Evolutionary conservation across 2,329 filamentous ascomycete genomes (phyloP).

Genomic region (Talaromyces sp.): DNA sequence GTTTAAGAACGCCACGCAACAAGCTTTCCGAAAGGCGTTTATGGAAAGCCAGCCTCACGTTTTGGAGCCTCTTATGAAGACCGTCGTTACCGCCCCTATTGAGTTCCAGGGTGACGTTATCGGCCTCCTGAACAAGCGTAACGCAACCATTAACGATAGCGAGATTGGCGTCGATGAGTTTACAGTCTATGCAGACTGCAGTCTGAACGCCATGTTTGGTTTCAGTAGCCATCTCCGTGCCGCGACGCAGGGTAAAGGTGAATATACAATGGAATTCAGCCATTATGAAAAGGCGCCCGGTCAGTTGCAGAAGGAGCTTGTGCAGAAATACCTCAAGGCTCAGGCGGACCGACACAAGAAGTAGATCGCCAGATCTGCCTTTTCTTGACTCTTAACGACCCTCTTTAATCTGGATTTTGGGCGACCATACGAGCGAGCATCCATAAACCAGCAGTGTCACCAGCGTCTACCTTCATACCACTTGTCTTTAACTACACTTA

Average conservation of each 20-base stretch:
- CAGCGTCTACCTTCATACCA: conserved; percentile 2
- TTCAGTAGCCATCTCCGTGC: conserved; percentile 89
- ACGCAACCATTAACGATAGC: conserved; percentile 90
- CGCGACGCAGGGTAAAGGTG: conserved; percentile 95
- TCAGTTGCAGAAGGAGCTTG: conserved; percentile 79
- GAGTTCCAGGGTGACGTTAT: conserved; percentile 98
- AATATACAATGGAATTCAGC: conserved; percentile 98
- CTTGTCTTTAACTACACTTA: conserved; percentile 12
- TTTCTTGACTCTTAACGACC: not conserved
- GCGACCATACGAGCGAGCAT: conserved; percentile 2
- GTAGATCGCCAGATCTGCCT: conserved; percentile 31
- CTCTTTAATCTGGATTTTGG: not conserved
- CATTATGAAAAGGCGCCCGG: conserved; percentile 86
- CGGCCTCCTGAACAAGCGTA: conserved; percentile 93
- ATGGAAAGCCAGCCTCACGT: conserved; percentile 75
- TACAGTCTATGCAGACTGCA: conserved; percentile 86
- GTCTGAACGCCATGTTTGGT: conserved; percentile 95
- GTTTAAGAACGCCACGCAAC: conserved; percentile 90
- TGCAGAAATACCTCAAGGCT: conserved; percentile 67
- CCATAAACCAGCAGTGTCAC: conserved; percentile 4
- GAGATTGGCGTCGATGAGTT: conserved; percentile 94
- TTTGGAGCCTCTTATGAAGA: conserved; percentile 97
- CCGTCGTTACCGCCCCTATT: conserved; percentile 87
- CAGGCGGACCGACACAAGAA: conserved; percentile 65
- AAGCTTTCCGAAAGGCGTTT: conserved; percentile 96